phyloP scores from a whole-genome alignment of 2,329 filamentous ascomycete species.

The Fusarium sp. region DNA sequence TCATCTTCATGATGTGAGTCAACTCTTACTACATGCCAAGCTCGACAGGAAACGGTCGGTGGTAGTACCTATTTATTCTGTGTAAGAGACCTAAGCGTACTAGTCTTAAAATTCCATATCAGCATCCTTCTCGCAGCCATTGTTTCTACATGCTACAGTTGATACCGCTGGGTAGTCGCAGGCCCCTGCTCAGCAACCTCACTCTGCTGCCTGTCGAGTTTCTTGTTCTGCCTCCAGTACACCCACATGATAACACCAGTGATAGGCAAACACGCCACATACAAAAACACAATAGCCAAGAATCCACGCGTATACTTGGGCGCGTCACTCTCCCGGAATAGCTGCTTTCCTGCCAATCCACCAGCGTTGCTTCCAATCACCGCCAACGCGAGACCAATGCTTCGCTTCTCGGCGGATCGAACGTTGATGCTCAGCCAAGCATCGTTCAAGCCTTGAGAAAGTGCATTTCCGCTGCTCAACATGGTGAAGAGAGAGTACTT shows the following conservation, averaged over 20 bases:
- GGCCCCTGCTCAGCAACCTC: background rate
- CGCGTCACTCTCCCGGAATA: constrained; percentile 37
- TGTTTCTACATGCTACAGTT: background rate
- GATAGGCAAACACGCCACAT: constrained; percentile 28
- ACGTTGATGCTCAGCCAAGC: constrained; percentile 43
- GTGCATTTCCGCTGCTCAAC: constrained; percentile 35
- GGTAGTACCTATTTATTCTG: no score
- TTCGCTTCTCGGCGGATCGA: constrained; percentile 20
- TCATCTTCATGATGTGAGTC: background rate
- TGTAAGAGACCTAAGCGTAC: no score
- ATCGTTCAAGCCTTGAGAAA: constrained; percentile 39
- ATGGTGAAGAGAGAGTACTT: constrained; percentile 35
- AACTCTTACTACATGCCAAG: background rate
- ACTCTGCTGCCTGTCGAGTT: background rate
- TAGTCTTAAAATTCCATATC: no score
- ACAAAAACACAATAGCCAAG: constrained; percentile 33
- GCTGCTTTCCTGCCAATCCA: constrained; percentile 38
- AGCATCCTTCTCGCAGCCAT: no score
- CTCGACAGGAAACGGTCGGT: no score
- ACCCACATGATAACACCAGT: constrained; percentile 33
- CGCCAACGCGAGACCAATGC: constrained; percentile 37
- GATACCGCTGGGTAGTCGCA: background rate
- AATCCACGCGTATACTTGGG: constrained; percentile 35
- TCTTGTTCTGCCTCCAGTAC: constrained; percentile 41
- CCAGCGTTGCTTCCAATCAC: constrained; percentile 44